Evolutionary conservation across 1,139 yeast genomes (phyloP).

Genomic region (Debaryomyces subglobosus): DNA sequence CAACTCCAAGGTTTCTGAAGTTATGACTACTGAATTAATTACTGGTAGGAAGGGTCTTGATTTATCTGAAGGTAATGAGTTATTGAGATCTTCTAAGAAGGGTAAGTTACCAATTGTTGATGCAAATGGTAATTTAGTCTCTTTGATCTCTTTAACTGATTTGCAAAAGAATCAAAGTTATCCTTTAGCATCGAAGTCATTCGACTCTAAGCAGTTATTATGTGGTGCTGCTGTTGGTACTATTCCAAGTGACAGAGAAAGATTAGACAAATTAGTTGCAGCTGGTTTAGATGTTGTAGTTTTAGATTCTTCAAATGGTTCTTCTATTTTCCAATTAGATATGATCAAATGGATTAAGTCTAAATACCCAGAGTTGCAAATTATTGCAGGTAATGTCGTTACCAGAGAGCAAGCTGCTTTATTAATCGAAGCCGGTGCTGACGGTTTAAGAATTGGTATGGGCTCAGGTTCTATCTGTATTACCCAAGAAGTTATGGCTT

Average conservation of each 20-base stretch:
- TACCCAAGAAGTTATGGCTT: constrained; percentile 99
- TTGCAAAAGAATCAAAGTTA: constrained; percentile 92
- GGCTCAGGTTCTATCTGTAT: constrained; percentile 99
- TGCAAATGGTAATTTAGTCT: constrained; percentile 70
- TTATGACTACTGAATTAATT: constrained; percentile 89
- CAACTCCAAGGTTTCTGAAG: constrained; percentile 61
- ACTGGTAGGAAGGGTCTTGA: constrained; percentile 84
- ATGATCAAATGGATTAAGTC: constrained; percentile 91
- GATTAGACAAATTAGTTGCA: constrained; percentile 81
- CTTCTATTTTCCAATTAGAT: constrained; percentile 90
- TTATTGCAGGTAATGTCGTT: constrained; percentile 97
- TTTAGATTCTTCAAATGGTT: constrained; percentile 96
- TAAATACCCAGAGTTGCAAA: constrained; percentile 77
- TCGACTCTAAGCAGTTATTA: constrained; percentile 89
- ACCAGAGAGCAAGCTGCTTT: constrained; percentile 99
- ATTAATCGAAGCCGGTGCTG: constrained; percentile 95
- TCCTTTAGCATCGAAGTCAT: constrained; percentile 95
- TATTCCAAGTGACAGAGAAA: constrained; percentile 81
- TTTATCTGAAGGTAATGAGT: constrained; percentile 83
- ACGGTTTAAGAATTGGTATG: constrained; percentile 98
- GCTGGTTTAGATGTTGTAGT: constrained; percentile 98
- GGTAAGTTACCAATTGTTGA: constrained; percentile 97
- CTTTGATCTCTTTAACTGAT: constrained; percentile 93
- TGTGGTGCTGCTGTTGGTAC: constrained; percentile 99
- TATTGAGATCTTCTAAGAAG: constrained; percentile 90